phyloP scores from a whole-genome alignment of 345 rosid genomes.

The Brassica rapa region DNA sequence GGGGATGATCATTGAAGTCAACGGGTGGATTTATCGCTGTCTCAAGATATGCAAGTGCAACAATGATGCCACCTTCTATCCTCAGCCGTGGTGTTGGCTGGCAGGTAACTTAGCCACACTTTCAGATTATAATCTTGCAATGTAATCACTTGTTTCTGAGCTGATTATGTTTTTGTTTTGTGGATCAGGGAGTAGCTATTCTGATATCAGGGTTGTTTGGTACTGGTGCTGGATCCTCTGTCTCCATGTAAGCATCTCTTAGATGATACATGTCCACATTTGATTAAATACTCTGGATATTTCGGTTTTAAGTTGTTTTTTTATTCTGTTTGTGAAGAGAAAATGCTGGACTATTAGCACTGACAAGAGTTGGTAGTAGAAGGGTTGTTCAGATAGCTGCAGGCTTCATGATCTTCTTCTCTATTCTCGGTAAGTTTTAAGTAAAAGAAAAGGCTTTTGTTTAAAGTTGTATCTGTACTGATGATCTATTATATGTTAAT shows the following conservation, averaged over 20 bases:
- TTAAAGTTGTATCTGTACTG: neutral
- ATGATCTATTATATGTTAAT: slow-evolving; percentile 19
- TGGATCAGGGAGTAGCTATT: slow-evolving; percentile 83
- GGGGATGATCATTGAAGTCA: slow-evolving; percentile 55
- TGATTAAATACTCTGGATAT: neutral
- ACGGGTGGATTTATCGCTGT: slow-evolving; percentile 82
- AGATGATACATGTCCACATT: slow-evolving; percentile 14
- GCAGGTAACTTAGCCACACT: slow-evolving; percentile 65
- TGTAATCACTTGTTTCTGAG: neutral
- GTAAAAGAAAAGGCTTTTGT: neutral
- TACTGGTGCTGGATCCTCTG: slow-evolving; percentile 85
- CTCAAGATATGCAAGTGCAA: slow-evolving; percentile 92
- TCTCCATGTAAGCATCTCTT: slow-evolving; percentile 79
- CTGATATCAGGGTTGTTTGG: slow-evolving; percentile 94
- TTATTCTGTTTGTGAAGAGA: slow-evolving; percentile 51
- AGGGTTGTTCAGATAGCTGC: slow-evolving; percentile 99
- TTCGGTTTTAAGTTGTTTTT: neutral
- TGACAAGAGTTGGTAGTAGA: slow-evolving; percentile 92
- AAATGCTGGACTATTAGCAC: slow-evolving; percentile 90
- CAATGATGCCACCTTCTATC: slow-evolving; percentile 88
- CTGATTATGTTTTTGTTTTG: slow-evolving; percentile 14
- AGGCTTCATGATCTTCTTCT: slow-evolving; percentile 98
- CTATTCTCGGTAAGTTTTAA: slow-evolving; percentile 70
- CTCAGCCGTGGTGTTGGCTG: slow-evolving; percentile 98
- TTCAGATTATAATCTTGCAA: neutral